Conservation (phyloP, 2,329 filamentous ascomycete species). For the Cladophialophora bantiana region DNA sequence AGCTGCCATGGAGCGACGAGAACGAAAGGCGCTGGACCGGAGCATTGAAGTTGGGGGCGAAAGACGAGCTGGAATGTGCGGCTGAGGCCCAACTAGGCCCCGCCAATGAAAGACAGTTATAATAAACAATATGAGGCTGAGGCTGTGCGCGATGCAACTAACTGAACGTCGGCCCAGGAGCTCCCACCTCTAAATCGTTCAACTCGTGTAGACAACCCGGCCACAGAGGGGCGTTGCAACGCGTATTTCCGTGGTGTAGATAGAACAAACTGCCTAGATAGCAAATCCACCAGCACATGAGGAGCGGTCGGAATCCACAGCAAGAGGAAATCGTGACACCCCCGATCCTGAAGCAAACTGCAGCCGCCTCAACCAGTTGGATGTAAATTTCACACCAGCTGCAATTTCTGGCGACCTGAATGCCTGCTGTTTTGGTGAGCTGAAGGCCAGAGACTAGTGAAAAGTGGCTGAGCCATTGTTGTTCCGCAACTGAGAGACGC, state of each 20-base stretch:
- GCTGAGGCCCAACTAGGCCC: background rate
- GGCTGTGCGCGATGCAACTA: background rate
- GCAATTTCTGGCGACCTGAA: background rate
- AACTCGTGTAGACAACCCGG: background rate
- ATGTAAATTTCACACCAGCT: background rate
- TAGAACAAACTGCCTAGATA: background rate
- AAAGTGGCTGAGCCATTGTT: background rate
- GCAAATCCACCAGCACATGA: background rate
- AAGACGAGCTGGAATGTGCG: background rate
- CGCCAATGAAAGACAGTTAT: background rate
- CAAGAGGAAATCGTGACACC: background rate
- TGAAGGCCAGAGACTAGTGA: background rate
- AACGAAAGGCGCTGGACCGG: background rate
- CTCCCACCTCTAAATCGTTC: background rate
- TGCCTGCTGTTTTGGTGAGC: background rate
- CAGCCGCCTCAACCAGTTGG: background rate
- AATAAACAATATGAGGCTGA: background rate
- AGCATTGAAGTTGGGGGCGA: background rate
- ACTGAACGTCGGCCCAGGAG: background rate
- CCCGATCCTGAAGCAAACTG: background rate
- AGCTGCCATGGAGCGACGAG: background rate
- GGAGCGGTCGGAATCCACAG: background rate
- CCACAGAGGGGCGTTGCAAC: background rate
- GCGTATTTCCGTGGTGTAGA: background rate
- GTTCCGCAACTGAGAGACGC: background rate